Percentiles rank a stretch among this genome's conserved stretches.
These are phyloP conservation scores for Carex arenaria DNA, from an alignment of 202 grass and related monocot genomes.

Conservation along the genomic window DNA sequence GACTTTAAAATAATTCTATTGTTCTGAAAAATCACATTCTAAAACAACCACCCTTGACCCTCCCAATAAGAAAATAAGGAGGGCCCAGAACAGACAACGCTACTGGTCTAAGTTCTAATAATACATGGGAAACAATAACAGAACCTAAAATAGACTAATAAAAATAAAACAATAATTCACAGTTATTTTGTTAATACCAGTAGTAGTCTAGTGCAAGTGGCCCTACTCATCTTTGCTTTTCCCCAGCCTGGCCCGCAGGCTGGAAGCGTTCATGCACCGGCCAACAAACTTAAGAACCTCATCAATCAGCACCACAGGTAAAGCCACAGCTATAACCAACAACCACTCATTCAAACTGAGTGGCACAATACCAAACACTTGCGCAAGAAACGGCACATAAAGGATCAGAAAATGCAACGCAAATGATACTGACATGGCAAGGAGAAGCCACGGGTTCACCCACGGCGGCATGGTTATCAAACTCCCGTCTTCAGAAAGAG, in stretches of 20 bases:
- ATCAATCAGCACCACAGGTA: constrained; percentile 88
- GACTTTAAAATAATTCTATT: constrained; percentile 7
- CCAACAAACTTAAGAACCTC: constrained; percentile 92
- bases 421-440: constrained; percentile 93
- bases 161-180: constrained; percentile 20
- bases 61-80: constrained; percentile 31
- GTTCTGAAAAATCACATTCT: constrained; percentile 34
- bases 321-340: constrained; percentile 77
- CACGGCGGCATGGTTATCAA: constrained; percentile 94
- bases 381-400: constrained; percentile 88
- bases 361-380: constrained; percentile 90
- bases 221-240: constrained; percentile 81
- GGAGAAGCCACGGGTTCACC: constrained; percentile 94
- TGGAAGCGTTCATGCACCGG: constrained; percentile 45
- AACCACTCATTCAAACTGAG: constrained; percentile 96
- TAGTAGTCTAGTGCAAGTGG: constrained; percentile 19
- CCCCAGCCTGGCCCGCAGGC: constrained; percentile 31
- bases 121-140: constrained; percentile 29
- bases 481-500: constrained; percentile 86
- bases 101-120: constrained; percentile 29
- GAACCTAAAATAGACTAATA: constrained; percentile 28
- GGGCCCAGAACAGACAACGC: constrained; percentile 7
- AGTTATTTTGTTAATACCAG: constrained; percentile 1
- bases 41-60: constrained; percentile 10
- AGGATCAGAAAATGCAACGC: constrained; percentile 89